Conservation (phyloP, 495 filamentous ascomycete genomes). For the Trichoderma orchidacearum region DNA sequence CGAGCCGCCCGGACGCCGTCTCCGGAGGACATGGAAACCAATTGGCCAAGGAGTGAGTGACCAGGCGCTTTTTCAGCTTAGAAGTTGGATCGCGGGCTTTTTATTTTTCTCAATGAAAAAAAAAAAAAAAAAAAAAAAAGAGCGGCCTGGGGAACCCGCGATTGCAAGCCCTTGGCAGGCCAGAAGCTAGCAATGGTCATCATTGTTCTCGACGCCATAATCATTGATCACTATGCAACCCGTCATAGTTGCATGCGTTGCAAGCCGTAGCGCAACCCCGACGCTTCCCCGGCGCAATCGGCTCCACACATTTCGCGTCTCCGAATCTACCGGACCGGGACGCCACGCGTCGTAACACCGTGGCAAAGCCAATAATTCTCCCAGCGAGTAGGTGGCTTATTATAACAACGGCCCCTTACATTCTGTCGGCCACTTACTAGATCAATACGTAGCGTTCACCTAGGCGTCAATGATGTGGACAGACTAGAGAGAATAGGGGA, state of each 20-base stretch:
- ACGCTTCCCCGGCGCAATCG: neutral
- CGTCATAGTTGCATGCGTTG: neutral
- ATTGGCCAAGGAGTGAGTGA: too few species aligned
- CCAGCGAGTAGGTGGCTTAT: too few species aligned
- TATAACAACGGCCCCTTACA: neutral
- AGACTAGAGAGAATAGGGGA: too few species aligned
- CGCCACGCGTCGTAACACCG: neutral
- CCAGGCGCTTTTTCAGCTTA: too few species aligned
- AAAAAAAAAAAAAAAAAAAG: too few species aligned
- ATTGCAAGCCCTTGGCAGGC: too few species aligned
- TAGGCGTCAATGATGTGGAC: too few species aligned
- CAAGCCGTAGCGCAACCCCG: neutral
- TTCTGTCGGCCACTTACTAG: neutral
- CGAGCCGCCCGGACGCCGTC: neutral
- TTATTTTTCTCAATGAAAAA: too few species aligned
- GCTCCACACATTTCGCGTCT: neutral
- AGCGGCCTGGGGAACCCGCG: too few species aligned
- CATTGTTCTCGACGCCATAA: neutral
- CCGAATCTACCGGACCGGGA: neutral
- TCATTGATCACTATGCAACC: neutral
- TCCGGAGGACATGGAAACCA: too few species aligned
- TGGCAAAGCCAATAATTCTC: too few species aligned
- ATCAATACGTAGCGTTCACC: neutral
- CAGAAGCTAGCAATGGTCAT: neutral
- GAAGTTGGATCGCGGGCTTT: too few species aligned